phyloP scores from a whole-genome alignment of 1,284 basidiomycete species.

The Blastosporella zonata region DNA sequence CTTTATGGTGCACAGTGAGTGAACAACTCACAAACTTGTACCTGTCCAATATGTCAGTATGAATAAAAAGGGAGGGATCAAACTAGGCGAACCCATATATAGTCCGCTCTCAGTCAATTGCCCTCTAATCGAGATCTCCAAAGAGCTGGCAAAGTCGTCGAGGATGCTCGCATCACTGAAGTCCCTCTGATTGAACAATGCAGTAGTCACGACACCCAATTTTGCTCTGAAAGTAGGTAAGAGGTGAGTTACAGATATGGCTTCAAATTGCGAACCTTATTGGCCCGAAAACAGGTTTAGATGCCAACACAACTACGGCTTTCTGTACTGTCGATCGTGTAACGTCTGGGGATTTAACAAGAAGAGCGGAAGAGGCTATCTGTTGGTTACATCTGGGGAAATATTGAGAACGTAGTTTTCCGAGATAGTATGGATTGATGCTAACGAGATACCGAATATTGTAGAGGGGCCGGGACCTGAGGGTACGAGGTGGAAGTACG shows the following conservation, averaged over 20 bases:
- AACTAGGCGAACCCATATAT: constrained; percentile 71
- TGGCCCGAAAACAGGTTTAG: constrained; percentile 85
- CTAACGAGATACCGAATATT: constrained; percentile 91
- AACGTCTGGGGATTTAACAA: constrained; percentile 83
- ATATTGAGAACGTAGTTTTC: not conserved
- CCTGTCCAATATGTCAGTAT: constrained; percentile 40
- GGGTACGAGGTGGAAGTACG: constrained; percentile 88
- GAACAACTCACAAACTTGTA: constrained; percentile 68
- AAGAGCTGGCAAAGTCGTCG: constrained; percentile 74
- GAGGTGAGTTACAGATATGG: constrained; percentile 11
- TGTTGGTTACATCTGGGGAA: constrained; percentile 86
- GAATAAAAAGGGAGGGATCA: not conserved
- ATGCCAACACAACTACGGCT: constrained; percentile 92
- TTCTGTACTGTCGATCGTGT: constrained; percentile 97
- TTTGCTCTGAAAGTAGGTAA: constrained; percentile 60
- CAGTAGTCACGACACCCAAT: constrained; percentile 92
- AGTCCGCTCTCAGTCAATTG: constrained; percentile 79
- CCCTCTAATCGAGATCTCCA: constrained; percentile 65
- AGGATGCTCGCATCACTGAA: constrained; percentile 83
- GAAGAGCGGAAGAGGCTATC: constrained; percentile 79
- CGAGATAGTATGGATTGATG: constrained; percentile 17
- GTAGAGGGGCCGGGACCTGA: constrained; percentile 71
- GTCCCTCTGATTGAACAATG: constrained; percentile 86
- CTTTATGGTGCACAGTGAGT: not conserved
- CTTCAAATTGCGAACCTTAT: constrained; percentile 54